These are phyloP conservation scores for Citrus sp. DNA, from an alignment of 345 rosid species.

Conservation along the genomic window DNA sequence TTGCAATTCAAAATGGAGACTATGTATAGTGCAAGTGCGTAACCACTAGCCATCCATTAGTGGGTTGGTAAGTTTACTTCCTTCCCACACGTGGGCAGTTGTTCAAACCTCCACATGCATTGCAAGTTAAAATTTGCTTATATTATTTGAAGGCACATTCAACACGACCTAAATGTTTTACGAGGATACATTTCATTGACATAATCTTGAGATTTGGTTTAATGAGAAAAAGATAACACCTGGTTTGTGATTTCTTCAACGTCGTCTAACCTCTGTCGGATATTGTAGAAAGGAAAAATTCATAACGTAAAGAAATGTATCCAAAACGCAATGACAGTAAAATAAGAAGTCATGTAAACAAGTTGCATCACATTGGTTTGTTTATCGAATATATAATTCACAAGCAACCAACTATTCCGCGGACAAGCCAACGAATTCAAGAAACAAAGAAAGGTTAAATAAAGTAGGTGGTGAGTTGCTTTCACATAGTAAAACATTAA, in stretches of 20 bases:
- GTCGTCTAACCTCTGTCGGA: neutral
- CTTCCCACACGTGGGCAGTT: too few species aligned
- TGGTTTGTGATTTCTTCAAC: neutral
- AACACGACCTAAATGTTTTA: too few species aligned
- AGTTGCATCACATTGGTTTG: neutral
- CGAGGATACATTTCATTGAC: too few species aligned
- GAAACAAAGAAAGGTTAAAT: neutral
- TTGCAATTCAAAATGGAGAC: too few species aligned
- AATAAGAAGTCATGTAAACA: neutral
- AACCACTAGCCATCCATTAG: too few species aligned
- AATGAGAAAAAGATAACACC: too few species aligned
- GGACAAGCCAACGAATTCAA: slow-evolving; percentile 5
- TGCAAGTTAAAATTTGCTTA: too few species aligned
- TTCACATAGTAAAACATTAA: slow-evolving; percentile 8
- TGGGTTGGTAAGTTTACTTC: too few species aligned
- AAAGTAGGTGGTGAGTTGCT: neutral
- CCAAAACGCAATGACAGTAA: neutral
- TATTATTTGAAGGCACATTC: too few species aligned
- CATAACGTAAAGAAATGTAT: neutral
- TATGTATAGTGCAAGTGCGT: too few species aligned
- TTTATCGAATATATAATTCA: neutral
- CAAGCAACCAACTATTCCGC: slow-evolving; percentile 14
- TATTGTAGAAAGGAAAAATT: neutral
- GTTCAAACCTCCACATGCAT: too few species aligned
- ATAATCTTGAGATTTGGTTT: neutral